These are phyloP conservation scores for Mycosarcoma maydis DNA, from an alignment of 1,284 basidiomycete genomes.

Conservation along the genomic window DNA sequence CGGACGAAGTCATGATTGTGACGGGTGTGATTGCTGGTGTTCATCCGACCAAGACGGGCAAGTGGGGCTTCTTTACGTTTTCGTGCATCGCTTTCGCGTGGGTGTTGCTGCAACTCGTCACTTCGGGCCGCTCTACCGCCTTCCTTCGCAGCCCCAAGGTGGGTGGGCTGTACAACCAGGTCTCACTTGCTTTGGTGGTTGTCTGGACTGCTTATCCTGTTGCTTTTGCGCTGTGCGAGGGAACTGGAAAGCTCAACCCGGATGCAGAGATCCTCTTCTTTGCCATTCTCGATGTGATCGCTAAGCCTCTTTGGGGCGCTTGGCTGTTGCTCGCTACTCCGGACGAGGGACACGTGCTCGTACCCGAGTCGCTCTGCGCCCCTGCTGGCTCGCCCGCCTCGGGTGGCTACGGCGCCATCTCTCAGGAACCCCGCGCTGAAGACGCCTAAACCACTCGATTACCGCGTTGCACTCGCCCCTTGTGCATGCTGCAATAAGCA, in stretches of 20 bases:
- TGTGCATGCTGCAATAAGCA: no score
- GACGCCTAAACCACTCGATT: constrained; percentile 42
- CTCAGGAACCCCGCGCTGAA: constrained; percentile 51
- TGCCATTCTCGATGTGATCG: constrained; percentile 56
- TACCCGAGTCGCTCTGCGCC: constrained; percentile 48
- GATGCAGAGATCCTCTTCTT: constrained; percentile 57
- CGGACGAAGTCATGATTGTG: constrained; percentile 55
- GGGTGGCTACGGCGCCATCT: constrained; percentile 54
- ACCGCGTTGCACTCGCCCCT: no score
- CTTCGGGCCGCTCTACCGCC: constrained; percentile 49
- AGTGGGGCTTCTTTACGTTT: constrained; percentile 58
- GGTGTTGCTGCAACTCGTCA: constrained; percentile 47
- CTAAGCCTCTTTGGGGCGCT: constrained; percentile 58
- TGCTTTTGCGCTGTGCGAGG: constrained; percentile 54
- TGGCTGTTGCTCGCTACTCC: constrained; percentile 53
- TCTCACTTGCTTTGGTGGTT: constrained; percentile 52
- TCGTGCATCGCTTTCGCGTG: constrained; percentile 48
- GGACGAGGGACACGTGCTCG: constrained; percentile 56
- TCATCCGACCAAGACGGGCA: constrained; percentile 52
- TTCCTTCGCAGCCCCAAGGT: constrained; percentile 58
- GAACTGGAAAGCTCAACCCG: constrained; percentile 49
- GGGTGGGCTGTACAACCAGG: constrained; percentile 57
- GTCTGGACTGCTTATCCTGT: constrained; percentile 57
- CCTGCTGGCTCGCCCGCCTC: constrained; percentile 43
- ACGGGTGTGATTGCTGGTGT: constrained; percentile 56